Base-by-base conservation (phyloP, 768 basidiomycete genomes). In the Ramaria rubella region DNA sequence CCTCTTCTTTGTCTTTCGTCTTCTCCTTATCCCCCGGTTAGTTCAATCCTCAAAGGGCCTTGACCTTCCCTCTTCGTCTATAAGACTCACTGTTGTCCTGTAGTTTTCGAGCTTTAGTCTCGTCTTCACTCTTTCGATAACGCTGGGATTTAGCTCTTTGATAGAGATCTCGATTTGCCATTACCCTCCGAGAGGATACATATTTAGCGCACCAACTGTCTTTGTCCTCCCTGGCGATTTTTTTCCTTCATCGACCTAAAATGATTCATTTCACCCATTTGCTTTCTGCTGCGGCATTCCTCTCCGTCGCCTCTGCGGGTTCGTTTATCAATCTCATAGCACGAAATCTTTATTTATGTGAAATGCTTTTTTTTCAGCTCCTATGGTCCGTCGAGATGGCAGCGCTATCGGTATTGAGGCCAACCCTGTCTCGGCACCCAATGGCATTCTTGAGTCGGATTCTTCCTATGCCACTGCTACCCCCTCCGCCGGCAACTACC, bases 21-120 rank as follows among this genome's bases (percentile, higher is more conserved):
- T 65, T 70, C 68, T 68, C 64, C 60, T 69, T 67, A 66, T 63
- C 33, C 19, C n/a, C 7, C 49, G 49, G 49, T 51, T 5, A 34
- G 49, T 51, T 33, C 15, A 31, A 3, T 19, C 11, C 21, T 27
- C 46, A 24, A 45, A 8, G 19, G 43, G 9, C 9, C 15, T 26
- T 51, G 21, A 9, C 11, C 19, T 1, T 31, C 33, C 49, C 2
- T 30, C 12, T n/a, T n/a, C n/a, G n/a, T n/a, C n/a, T n/a, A n/a
- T n/a, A n/a, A n/a, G 81, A 79, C 85, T 78, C 85, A 81, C 73
- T 73, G 74, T 81, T 76, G 82, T 81, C 74, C 67, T 81, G 78
- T 72, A 68, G 66, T 68, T 58, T 63, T 72, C 74, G 74, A 76
- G 80, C 80, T 79, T n/a, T 58, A 61, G 73, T 64, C 40, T 52